A percentile compares a stretch with the other conserved stretches of the same genome.
Conservation (phyloP, 352 stramenopile genomes). For the Phytophthora lateralis region DNA sequence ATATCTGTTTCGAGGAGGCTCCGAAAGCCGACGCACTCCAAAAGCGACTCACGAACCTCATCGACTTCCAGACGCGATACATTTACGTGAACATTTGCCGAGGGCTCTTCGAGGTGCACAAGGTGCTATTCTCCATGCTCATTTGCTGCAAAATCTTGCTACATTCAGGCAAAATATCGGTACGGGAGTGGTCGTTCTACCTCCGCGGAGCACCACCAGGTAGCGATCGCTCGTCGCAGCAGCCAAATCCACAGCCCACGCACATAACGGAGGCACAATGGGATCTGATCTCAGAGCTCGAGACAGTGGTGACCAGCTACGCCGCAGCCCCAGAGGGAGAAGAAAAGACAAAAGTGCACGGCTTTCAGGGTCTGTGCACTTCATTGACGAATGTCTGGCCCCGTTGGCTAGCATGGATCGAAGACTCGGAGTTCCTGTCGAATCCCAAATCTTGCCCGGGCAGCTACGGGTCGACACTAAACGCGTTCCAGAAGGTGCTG, state of each 20-base stretch:
- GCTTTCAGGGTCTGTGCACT: slow-evolving; percentile 67
- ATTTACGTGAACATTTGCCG: slow-evolving; percentile 96
- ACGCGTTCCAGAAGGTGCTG: slow-evolving; percentile 77
- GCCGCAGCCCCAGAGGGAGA: slow-evolving; percentile 4
- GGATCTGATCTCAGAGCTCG: slow-evolving; percentile 82
- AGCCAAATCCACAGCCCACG: slow-evolving; percentile 67
- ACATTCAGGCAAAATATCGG: slow-evolving; percentile 70
- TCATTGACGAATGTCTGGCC: slow-evolving; percentile 67
- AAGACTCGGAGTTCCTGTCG: slow-evolving; percentile 47
- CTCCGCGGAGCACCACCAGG: slow-evolving; percentile 65
- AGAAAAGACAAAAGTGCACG: slow-evolving; percentile 27
- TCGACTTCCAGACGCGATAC: slow-evolving; percentile 89
- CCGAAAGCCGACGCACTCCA: slow-evolving; percentile 58
- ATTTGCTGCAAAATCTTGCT: slow-evolving; percentile 96
- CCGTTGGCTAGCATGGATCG: slow-evolving; percentile 67
- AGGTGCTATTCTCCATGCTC: slow-evolving; percentile 93
- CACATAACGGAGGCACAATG: slow-evolving; percentile 81
- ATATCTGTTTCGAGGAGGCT: slow-evolving; percentile 90
- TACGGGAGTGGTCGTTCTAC: slow-evolving; percentile 90
- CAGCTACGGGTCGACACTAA: slow-evolving; percentile 47
- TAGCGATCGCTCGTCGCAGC: slow-evolving; percentile 23
- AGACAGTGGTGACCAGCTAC: slow-evolving; percentile 53
- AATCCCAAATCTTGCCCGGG: slow-evolving; percentile 45
- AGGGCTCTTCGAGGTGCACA: slow-evolving; percentile 94
- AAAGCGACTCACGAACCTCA: slow-evolving; percentile 79